Conservation (phyloP, 257 asterid species). For the Henckelia pumila region DNA sequence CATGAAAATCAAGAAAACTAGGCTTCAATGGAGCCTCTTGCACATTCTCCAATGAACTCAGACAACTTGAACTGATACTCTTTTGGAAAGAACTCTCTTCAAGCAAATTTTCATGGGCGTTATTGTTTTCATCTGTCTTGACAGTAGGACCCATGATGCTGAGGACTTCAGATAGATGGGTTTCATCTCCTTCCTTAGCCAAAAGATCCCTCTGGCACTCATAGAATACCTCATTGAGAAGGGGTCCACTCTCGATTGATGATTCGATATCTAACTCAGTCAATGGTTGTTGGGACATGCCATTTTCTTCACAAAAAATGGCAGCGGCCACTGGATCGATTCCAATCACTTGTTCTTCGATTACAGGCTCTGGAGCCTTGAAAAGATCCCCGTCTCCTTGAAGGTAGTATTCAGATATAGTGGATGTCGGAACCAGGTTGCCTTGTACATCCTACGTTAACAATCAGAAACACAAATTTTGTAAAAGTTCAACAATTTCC, state of each 20-base stretch:
- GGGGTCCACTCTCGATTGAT: constrained; percentile 63
- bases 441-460: constrained; percentile 39
- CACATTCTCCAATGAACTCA: constrained; percentile 51
- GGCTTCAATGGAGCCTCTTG: constrained; percentile 55
- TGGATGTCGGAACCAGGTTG: constrained; percentile 37
- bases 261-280: constrained; percentile 63
- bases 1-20: constrained; percentile 70
- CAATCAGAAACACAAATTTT: constrained; percentile 13
- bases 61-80: constrained; percentile 61
- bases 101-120: background rate
- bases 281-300: constrained; percentile 56
- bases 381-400: constrained; percentile 87
- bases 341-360: constrained; percentile 59
- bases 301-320: constrained; percentile 72
- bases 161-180: constrained; percentile 52
- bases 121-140: constrained; percentile 36
- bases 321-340: constrained; percentile 77
- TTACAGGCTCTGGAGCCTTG: constrained; percentile 69
- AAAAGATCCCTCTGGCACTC: constrained; percentile 85
- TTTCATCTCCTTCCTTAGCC: constrained; percentile 73
- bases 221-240: constrained; percentile 73
- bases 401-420: constrained; percentile 64
- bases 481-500: background rate
- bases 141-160: constrained; percentile 41
- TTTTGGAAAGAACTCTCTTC: constrained; percentile 52